phyloP scores from a whole-genome alignment of 495 filamentous ascomycete species.

The Penicillium coffeae region DNA sequence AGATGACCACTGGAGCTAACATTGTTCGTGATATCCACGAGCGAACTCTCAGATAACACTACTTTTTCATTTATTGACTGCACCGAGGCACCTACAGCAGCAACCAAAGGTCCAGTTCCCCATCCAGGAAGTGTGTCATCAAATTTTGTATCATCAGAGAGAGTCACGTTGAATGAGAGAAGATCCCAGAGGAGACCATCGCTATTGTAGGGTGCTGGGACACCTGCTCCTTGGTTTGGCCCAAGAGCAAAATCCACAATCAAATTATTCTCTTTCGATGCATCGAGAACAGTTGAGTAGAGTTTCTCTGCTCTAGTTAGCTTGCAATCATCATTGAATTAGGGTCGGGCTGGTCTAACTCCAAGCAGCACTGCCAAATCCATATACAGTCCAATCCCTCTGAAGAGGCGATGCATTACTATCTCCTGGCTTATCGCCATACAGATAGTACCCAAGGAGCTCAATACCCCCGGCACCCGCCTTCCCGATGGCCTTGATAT shows the following conservation, averaged over 20 bases:
- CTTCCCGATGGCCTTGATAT: slow-evolving; percentile 30
- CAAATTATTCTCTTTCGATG: slow-evolving; percentile 35
- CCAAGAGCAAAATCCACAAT: slow-evolving; percentile 48
- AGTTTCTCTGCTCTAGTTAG: slow-evolving; percentile 19
- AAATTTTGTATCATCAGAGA: slow-evolving; percentile 23
- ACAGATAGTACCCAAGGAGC: slow-evolving; percentile 39
- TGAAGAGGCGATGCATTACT: not conserved
- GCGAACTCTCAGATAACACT: not conserved
- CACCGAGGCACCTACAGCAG: slow-evolving; percentile 27
- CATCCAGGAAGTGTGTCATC: slow-evolving; percentile 35
- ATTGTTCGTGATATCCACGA: not conserved
- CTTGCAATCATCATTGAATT: not conserved
- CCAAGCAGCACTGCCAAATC: slow-evolving; percentile 43
- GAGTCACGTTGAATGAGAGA: slow-evolving; percentile 17
- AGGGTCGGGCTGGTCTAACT: not conserved
- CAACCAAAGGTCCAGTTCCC: slow-evolving; percentile 32
- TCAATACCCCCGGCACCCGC: slow-evolving; percentile 43
- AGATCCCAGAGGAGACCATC: slow-evolving; percentile 37
- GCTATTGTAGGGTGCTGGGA: slow-evolving; percentile 33
- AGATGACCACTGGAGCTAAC: slow-evolving; percentile 1
- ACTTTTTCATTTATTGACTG: slow-evolving; percentile 12
- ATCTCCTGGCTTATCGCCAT: slow-evolving; percentile 16
- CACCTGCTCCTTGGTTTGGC: slow-evolving; percentile 46
- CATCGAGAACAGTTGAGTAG: slow-evolving; percentile 32
- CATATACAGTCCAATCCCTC: slow-evolving; percentile 43